Evolutionary conservation across 352 stramenopile genomes (phyloP).

Genomic region (Plasmopara viticola): DNA sequence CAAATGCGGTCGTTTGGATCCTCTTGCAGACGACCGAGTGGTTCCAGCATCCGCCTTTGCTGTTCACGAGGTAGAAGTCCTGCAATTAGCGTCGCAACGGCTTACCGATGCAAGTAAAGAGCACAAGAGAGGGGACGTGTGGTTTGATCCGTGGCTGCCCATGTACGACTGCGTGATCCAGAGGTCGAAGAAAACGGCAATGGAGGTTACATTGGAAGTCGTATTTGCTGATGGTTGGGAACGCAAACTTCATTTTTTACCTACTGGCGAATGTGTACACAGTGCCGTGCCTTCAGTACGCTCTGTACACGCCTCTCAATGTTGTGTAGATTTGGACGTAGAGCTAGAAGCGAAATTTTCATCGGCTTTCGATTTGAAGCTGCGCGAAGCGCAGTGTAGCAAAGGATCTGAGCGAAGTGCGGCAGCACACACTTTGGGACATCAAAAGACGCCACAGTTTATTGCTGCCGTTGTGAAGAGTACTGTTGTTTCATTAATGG

Average conservation of each 20-base stretch:
- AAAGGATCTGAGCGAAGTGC: slow-evolving; percentile 31
- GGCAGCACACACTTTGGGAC: slow-evolving; percentile 17
- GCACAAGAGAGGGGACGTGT: slow-evolving; percentile 20
- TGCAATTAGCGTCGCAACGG: slow-evolving; percentile 12
- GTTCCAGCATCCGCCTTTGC: slow-evolving; percentile 21
- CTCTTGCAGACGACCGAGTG: slow-evolving; percentile 19
- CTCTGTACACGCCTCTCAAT: slow-evolving; percentile 2
- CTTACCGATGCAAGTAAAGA: slow-evolving; percentile 5
- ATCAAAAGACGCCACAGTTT: slow-evolving; percentile 57
- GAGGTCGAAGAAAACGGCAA: slow-evolving; percentile 13
- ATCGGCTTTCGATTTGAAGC: slow-evolving; percentile 5
- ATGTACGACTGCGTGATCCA: slow-evolving; percentile 42
- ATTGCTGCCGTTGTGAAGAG: slow-evolving; percentile 25
- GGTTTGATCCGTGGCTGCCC: slow-evolving; percentile 40
- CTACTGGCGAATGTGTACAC: slow-evolving; percentile 25
- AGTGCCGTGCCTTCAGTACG: slow-evolving; percentile 29
- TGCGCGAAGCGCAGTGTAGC: slow-evolving; percentile 21
- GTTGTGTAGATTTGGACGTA: slow-evolving; percentile 28
- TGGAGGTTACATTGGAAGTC: slow-evolving; percentile 24
- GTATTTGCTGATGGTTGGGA: slow-evolving; percentile 42
- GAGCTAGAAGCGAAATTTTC: slow-evolving; percentile 10
- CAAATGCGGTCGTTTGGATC: slow-evolving; percentile 11
- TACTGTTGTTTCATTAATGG: slow-evolving; percentile 9
- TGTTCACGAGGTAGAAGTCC: slow-evolving; percentile 17
- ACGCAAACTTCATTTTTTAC: slow-evolving; percentile 27